Base-by-base conservation (phyloP, 352 stramenopile genomes). In the Phytophthora europaea region DNA sequence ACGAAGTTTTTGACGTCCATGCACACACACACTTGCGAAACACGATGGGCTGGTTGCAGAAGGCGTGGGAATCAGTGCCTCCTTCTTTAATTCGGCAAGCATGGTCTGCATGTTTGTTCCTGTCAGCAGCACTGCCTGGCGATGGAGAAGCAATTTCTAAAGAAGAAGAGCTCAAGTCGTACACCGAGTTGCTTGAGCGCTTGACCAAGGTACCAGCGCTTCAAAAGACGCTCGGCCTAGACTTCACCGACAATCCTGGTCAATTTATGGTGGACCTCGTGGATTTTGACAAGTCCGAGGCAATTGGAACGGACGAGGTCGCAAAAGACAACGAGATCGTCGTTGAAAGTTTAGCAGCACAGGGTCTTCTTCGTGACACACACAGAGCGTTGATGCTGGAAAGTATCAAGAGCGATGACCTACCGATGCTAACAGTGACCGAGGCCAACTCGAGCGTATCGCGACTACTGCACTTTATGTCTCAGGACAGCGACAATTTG, bases 291-390 rank as follows among this genome's bases (percentile, higher is more conserved):
- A 78, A 81, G 51, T 59, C 65, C 1, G 81, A 90, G 26, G 22
- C 54, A 0, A 71, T 69, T 22, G 66, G 66, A 6, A 52, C 55
- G 10, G 67, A 82, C 31, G 78, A 85, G 55, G 43, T 87, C 26
- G 68, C 73, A 18, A 85, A 88, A 61, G 83, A 90, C 55, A 83
- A 90, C 52, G 83, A 89, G 57, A 90, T 90, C 28, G 81, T 90
- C 33, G 72, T 90, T 22, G 83, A 88, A 60, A 90, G 83, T 58
- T 69, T 90, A 57, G 84, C 83, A 28, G 64, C 82, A 2, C 83
- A 90, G 33, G 83, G 83, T 0, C 62, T 90, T 60, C 75, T 90
- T 28, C 79, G 83, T 47, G 83, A 90, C 55, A 64, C 77, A 7
- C 67, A 74, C 23, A 77, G 75, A 16, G 53, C 67, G 15, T 47